These are phyloP conservation scores for Venturia nashicola DNA, from an alignment of 2,329 filamentous ascomycete genomes.

Conservation along the genomic window DNA sequence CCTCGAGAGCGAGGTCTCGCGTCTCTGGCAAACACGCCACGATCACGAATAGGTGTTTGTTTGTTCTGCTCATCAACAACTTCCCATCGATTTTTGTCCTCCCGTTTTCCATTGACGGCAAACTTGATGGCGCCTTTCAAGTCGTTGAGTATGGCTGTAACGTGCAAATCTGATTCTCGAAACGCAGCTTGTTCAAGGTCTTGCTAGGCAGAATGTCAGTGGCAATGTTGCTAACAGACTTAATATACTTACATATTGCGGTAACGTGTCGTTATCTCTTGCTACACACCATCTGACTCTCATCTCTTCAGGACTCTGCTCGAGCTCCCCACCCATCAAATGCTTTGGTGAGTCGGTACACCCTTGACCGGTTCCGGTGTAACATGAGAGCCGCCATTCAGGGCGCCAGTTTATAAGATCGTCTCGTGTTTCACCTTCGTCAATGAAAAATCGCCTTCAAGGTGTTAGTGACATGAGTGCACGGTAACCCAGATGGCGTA, in stretches of 20 bases:
- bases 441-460: slow-evolving; percentile 16
- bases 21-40: not conserved
- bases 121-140: slow-evolving; percentile 61
- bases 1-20: not conserved
- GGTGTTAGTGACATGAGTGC: not conserved
- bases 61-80: slow-evolving; percentile 22
- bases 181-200: slow-evolving; percentile 50
- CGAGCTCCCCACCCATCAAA: slow-evolving; percentile 70
- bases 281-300: slow-evolving; percentile 59
- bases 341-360: slow-evolving; percentile 59
- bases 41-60: not conserved
- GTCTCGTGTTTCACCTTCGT: slow-evolving; percentile 20
- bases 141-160: slow-evolving; percentile 57
- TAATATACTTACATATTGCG: slow-evolving; percentile 34
- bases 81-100: slow-evolving; percentile 65
- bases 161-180: slow-evolving; percentile 54
- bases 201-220: slow-evolving; percentile 26
- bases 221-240: not conserved
- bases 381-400: slow-evolving; percentile 76
- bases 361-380: slow-evolving; percentile 50
- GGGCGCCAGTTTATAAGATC: slow-evolving; percentile 64
- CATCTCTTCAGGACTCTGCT: slow-evolving; percentile 84
- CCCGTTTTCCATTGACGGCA: slow-evolving; percentile 50
- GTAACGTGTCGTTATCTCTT: slow-evolving; percentile 46
- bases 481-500: not conserved